Evolutionary conservation across 495 filamentous ascomycete species (phyloP).

Genomic region (Bombardia bombarda): DNA sequence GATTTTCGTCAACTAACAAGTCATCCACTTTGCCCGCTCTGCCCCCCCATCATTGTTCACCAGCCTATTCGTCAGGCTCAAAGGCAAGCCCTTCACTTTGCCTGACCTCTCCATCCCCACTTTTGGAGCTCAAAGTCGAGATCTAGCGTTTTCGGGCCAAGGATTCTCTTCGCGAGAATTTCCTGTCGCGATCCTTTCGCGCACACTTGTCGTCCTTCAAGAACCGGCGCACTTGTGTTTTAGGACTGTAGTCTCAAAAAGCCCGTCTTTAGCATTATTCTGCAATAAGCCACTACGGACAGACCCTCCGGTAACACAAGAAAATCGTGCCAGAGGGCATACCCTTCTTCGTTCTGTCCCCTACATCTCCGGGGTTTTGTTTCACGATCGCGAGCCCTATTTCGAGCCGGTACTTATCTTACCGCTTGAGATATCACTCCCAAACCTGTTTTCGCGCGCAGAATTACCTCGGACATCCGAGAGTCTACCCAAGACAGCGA

Average conservation of each 20-base stretch:
- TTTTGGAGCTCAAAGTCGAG: slow-evolving; percentile 16
- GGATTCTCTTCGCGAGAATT: slow-evolving; percentile 7
- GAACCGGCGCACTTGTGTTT: not conserved
- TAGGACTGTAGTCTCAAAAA: not conserved
- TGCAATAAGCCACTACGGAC: not conserved
- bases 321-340: slow-evolving; percentile 4
- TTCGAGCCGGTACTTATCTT: too few species aligned
- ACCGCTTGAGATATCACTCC: too few species aligned
- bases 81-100: slow-evolving; percentile 16
- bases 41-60: slow-evolving; percentile 6
- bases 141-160: not conserved
- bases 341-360: not conserved
- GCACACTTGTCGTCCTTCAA: slow-evolving; percentile 2
- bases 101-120: slow-evolving; percentile 20
- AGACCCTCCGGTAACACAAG: slow-evolving; percentile 6
- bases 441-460: too few species aligned
- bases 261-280: not conserved
- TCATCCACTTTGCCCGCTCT: slow-evolving; percentile 13
- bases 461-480: too few species aligned
- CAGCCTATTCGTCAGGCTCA: slow-evolving; percentile 19
- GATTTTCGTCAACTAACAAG: slow-evolving; percentile 8
- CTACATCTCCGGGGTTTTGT: slow-evolving; percentile 2
- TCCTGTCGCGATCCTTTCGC: slow-evolving; percentile 3
- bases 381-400: too few species aligned
- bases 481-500: not conserved